These are phyloP conservation scores for Melanomma pulvis-pyrius DNA, from an alignment of 495 filamentous ascomycete species.

Conservation along the genomic window DNA sequence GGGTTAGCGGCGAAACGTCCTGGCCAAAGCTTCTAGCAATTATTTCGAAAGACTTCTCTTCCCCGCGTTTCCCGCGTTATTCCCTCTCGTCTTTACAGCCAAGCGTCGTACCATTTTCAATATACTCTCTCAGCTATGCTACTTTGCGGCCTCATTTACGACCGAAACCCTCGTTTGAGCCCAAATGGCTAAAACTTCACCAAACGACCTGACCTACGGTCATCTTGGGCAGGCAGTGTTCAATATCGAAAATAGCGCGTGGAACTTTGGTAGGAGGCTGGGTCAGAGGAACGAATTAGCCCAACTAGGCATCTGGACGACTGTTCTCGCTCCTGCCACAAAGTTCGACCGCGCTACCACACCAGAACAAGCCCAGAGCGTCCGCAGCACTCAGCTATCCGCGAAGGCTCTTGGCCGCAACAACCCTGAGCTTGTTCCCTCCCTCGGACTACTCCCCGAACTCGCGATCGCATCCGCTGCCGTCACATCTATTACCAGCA, in stretches of 20 bases:
- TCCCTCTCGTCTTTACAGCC: background rate
- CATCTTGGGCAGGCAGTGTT: constrained; percentile 64
- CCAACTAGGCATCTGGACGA: constrained; percentile 20
- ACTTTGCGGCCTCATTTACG: background rate
- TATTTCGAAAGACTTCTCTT: background rate
- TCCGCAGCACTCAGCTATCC: background rate
- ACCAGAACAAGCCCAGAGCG: background rate
- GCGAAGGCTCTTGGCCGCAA: constrained; percentile 17
- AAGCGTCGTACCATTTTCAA: background rate
- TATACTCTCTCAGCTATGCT: constrained; percentile 23
- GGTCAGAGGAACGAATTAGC: constrained; percentile 20
- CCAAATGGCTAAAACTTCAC: constrained; percentile 64
- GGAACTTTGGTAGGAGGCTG: constrained; percentile 55
- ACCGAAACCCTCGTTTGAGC: constrained; percentile 32
- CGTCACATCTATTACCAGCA: constrained; percentile 20
- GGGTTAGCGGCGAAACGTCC: constrained; percentile 4
- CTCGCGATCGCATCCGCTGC: constrained; percentile 39
- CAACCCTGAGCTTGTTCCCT: constrained; percentile 40
- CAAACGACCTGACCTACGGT: constrained; percentile 65
- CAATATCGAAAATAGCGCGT: constrained; percentile 54
- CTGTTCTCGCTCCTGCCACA: background rate
- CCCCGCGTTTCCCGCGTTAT: background rate
- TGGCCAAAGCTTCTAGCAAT: background rate
- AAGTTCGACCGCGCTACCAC: background rate
- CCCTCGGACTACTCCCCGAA: constrained; percentile 26